phyloP scores from a whole-genome alignment of 371 early-diverging fungal species.

The Choanephora cucurbitarum region DNA sequence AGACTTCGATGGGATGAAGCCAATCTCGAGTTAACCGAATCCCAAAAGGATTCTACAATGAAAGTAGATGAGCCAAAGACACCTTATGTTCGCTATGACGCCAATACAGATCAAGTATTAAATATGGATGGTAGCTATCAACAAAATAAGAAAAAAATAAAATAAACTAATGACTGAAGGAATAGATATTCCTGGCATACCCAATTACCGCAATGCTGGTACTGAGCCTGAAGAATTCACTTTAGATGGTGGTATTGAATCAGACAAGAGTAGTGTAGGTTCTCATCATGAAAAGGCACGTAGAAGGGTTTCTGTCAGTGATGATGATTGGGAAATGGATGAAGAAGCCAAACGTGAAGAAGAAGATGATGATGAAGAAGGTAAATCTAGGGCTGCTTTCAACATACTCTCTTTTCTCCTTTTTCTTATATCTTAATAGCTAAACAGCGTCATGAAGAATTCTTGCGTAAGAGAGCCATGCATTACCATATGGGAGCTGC shows the following conservation, averaged over 20 bases:
- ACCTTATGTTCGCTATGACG: constrained; percentile 88
- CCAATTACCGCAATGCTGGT: constrained; percentile 1
- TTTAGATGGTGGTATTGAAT: constrained; percentile 45
- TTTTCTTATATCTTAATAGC: no score
- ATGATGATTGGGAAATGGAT: constrained; percentile 59
- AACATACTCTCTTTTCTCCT: background rate
- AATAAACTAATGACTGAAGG: background rate
- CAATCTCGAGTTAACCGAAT: constrained; percentile 86
- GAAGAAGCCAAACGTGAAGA: constrained; percentile 44
- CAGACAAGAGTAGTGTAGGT: constrained; percentile 43
- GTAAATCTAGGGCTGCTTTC: background rate
- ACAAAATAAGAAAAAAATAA: background rate
- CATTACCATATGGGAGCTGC: constrained; percentile 71
- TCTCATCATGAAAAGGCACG: constrained; percentile 34
- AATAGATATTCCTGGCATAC: constrained; percentile 17
- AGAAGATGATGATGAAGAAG: constrained; percentile 25
- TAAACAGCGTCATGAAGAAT: constrained; percentile 60
- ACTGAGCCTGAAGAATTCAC: constrained; percentile 48
- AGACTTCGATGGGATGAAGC: constrained; percentile 95
- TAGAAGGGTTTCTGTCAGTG: constrained; percentile 31
- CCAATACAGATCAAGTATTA: constrained; percentile 74
- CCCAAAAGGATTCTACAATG: constrained; percentile 90
- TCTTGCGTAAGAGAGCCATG: constrained; percentile 71
- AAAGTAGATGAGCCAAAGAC: constrained; percentile 98
- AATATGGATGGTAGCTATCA: constrained; percentile 47